Evolutionary conservation across 192 early-diverging fungal genomes (phyloP), one percentile per base, ranked within the genome.

Genomic region (Backusella tarrabulga): DNA sequence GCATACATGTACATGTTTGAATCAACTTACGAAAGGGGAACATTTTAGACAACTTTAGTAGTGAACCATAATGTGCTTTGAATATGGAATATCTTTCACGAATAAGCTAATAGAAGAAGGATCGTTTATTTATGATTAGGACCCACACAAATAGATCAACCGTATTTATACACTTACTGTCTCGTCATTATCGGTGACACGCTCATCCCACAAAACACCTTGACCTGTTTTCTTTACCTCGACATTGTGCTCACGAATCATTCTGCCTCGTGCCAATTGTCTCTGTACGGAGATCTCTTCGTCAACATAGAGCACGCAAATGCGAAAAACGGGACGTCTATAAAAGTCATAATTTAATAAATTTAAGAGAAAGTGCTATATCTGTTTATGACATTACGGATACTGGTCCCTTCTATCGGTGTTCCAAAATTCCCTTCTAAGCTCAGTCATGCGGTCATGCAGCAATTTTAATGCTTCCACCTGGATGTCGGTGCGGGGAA

Each of bases 401-500:
- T 85, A 89, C 71, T 83, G 82, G 35, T 89, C 87, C 12, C 84
- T 80, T 36, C 78, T 42, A 23, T 84, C 79, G 11, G 88, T 89
- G 26, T 86, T 79, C 76, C 85, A 86, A 77, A 80, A 86, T 52
- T 87, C 85, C 34, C 74, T 74, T 40, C 88, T 68, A 29, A 89
- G 71, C 46, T 89, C 88, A 34, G 82, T 78, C 88, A 89, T 89
- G 44, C 86, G 82, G 32, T 89, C 88, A 72, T 89, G 84, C 17
- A 89, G 67, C 60, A 89, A 29, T 76, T 85, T 85, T 23, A 89
- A 70, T 73, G 85, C 86, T 21, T 89, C 88, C 2, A 89, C 88
- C 38, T 89, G 88, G 44, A 84, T 83, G 21, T 89, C 88, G 14
- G 87, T 89, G n/a, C 88, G 79, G 6, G 88, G 88, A 73, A 89